A percentile compares a stretch with the other conserved stretches of the same genome.
phyloP scores from a whole-genome alignment of 148 eudicot genomes.

The Camellia granthamiana region DNA sequence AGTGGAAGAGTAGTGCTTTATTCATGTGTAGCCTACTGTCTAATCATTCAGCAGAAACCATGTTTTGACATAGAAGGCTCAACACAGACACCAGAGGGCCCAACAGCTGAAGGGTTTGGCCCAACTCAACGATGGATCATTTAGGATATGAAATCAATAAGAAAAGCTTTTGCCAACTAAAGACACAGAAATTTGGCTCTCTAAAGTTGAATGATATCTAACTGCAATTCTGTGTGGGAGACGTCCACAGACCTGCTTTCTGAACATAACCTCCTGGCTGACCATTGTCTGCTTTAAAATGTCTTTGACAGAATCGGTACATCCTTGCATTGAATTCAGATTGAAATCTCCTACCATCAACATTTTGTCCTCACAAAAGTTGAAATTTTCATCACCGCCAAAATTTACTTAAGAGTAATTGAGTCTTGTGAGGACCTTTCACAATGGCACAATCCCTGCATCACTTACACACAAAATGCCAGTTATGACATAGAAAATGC shows the following conservation, averaged over 20 bases:
- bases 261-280: conserved; percentile 49
- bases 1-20: background rate
- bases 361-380: conserved; percentile 32
- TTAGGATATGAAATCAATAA: conserved; percentile 6
- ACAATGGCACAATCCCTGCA: conserved; percentile 27
- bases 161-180: background rate
- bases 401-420: background rate
- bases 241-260: conserved; percentile 46
- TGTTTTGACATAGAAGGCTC: background rate
- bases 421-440: conserved; percentile 5
- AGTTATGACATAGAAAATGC: background rate
- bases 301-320: conserved; percentile 31
- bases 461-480: conserved; percentile 12
- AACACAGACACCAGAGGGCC: background rate
- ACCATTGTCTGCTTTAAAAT: conserved; percentile 48
- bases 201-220: background rate
- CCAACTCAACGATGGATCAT: background rate
- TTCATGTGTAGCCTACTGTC: background rate
- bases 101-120: background rate
- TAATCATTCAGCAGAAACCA: background rate
- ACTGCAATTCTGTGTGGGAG: background rate
- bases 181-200: background rate
- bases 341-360: conserved; percentile 31
- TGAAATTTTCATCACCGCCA: conserved; percentile 7
- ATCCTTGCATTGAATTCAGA: conserved; percentile 25